Base-by-base conservation (phyloP, 2,329 filamentous ascomycete species). In the Penicillium digitatum region DNA sequence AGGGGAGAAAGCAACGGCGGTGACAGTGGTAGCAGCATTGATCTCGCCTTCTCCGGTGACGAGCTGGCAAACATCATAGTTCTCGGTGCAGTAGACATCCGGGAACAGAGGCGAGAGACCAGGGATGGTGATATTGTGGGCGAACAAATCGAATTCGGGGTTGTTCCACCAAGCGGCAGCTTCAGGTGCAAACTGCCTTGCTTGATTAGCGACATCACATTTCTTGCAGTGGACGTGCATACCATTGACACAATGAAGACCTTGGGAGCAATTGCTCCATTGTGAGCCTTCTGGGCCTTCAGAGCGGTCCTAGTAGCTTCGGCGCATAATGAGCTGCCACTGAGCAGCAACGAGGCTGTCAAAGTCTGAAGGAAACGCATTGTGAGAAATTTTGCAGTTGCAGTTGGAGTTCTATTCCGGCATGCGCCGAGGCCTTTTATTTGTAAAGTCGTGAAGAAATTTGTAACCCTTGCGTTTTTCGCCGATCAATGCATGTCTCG, bases 41-140 rank as follows among this genome's bases (percentile, higher is more conserved):
- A 91, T 89, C 72, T 90, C 87, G 10, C 80, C 78, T 69, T 87
- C 85, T 53, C 87, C 87, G 1, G 84, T 83, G 9, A 84, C 83
- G 43, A 89, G 63, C 66, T 90, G 87, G 72, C 88, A 91, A 45
- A 91, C 74, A 3, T 79, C 76, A 29, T 80, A 76, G 61, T 84
- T 73, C 11, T 74, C 72, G 0, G 82, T 85, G 70, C 88, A 92
- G 69, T 86, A 82, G 0, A 85, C 80, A 18, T 81, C 73, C 0
- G 86, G 86, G 66, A 81, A 89, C 2, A 87, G 71, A 65, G 86
- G 84, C 0, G 85, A 88, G 11, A 88, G 76, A 1, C 86, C 86
- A 0, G 84, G 81, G 1, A 85, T 69, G 3, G 82, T 78, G 62
- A 87, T 76, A 58, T 84, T 83, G 37, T 78, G 73, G 1, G 79